phyloP scores from a whole-genome alignment of 331 rosid species.

The Erythrophleum ivorense region DNA sequence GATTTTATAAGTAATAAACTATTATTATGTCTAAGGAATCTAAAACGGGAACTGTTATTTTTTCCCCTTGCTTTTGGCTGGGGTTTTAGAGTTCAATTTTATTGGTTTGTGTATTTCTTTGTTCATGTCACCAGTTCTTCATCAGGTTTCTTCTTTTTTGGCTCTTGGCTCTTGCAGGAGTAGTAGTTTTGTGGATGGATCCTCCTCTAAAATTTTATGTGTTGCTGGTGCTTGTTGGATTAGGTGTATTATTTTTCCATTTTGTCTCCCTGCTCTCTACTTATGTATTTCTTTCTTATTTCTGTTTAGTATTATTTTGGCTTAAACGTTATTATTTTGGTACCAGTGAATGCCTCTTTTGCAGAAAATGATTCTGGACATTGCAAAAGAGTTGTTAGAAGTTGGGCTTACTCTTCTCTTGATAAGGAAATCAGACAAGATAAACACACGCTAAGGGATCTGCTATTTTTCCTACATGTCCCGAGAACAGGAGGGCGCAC shows the following conservation, averaged over 20 bases:
- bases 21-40: background rate
- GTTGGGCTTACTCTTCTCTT: conserved; percentile 75
- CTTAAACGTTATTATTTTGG: conserved; percentile 20
- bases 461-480: conserved; percentile 89
- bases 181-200: conserved; percentile 72
- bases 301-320: conserved; percentile 24
- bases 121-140: background rate
- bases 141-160: background rate
- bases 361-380: conserved; percentile 50
- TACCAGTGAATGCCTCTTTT: conserved; percentile 55
- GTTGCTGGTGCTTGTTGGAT: conserved; percentile 62
- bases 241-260: conserved; percentile 50
- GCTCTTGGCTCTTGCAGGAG: conserved; percentile 40
- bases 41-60: background rate
- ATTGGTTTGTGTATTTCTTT: background rate
- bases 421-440: conserved; percentile 61
- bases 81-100: background rate
- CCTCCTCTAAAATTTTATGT: conserved; percentile 55
- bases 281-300: conserved; percentile 1
- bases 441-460: conserved; percentile 72
- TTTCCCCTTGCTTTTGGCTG: background rate
- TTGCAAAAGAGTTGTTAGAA: conserved; percentile 74
- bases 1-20: background rate
- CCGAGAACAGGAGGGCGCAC: conserved; percentile 98
- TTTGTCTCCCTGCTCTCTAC: background rate